These are phyloP conservation scores for Amaranthus cruentus DNA, from an alignment of 148 eudicot species.

Conservation along the genomic window DNA sequence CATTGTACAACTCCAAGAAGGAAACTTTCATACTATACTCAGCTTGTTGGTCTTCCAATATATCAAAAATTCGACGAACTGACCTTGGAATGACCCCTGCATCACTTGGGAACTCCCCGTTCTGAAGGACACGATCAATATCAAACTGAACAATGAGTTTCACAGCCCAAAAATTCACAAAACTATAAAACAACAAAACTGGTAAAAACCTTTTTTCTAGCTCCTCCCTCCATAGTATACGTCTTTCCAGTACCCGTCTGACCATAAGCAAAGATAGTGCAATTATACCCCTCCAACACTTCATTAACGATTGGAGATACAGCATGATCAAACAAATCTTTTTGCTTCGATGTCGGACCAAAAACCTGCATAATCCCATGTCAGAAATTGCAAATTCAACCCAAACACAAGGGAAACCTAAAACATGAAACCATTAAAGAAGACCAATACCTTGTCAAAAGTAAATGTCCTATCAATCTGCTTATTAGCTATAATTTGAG, in stretches of 20 bases:
- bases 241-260: slow-evolving; percentile 99
- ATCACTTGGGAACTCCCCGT: slow-evolving; percentile 89
- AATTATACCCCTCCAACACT: slow-evolving; percentile 96
- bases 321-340: slow-evolving; percentile 84
- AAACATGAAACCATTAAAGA: not conserved
- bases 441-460: slow-evolving; percentile 69
- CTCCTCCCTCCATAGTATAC: slow-evolving; percentile 99
- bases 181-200: not conserved
- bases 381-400: not conserved
- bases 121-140: slow-evolving; percentile 39
- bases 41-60: slow-evolving; percentile 84
- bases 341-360: slow-evolving; percentile 84
- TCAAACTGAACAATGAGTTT: not conserved
- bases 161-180: not conserved
- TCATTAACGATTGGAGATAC: slow-evolving; percentile 84
- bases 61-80: slow-evolving; percentile 77
- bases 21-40: slow-evolving; percentile 98
- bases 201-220: slow-evolving; percentile 68
- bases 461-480: slow-evolving; percentile 89
- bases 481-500: slow-evolving; percentile 90
- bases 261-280: slow-evolving; percentile 98
- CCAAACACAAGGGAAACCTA: not conserved
- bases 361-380: slow-evolving; percentile 54
- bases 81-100: slow-evolving; percentile 99
- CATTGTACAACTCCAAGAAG: slow-evolving; percentile 86